phyloP scores from a whole-genome alignment of 768 basidiomycete genomes.

The Auriscalpium microsporum region DNA sequence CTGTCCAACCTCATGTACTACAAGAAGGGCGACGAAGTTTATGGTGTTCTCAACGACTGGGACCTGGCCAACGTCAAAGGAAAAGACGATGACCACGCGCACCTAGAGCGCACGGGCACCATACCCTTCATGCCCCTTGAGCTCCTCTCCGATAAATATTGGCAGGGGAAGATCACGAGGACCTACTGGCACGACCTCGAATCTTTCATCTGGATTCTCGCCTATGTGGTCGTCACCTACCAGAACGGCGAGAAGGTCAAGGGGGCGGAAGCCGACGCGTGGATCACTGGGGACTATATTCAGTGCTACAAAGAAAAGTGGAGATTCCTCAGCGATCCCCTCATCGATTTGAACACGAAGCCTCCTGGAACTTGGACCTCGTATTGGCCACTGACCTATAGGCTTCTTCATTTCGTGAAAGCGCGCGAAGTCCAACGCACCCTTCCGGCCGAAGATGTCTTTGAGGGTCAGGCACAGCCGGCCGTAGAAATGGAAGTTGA shows the following conservation, averaged over 20 bases:
- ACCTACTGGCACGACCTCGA: slow-evolving; percentile 1
- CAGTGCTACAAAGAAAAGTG: background rate
- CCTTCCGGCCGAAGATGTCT: no score
- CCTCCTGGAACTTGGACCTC: no score
- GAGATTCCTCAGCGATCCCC: background rate
- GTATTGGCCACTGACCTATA: no score
- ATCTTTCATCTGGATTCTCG: background rate
- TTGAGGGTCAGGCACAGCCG: no score
- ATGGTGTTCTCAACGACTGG: slow-evolving; percentile 1
- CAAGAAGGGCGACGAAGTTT: background rate
- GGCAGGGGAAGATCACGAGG: background rate
- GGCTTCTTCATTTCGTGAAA: no score
- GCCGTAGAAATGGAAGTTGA: no score
- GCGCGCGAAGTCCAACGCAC: no score
- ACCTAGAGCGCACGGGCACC: background rate
- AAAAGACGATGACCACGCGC: no score
- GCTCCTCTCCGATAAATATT: background rate
- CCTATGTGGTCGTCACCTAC: background rate
- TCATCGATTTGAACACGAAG: no score
- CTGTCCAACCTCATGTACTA: background rate
- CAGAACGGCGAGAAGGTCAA: background rate
- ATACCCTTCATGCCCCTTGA: background rate
- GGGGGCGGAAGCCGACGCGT: background rate
- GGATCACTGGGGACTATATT: background rate
- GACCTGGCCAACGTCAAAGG: background rate